Evolutionary conservation across 495 filamentous ascomycete species (phyloP).

Genomic region (Aspergillus homomorphus): DNA sequence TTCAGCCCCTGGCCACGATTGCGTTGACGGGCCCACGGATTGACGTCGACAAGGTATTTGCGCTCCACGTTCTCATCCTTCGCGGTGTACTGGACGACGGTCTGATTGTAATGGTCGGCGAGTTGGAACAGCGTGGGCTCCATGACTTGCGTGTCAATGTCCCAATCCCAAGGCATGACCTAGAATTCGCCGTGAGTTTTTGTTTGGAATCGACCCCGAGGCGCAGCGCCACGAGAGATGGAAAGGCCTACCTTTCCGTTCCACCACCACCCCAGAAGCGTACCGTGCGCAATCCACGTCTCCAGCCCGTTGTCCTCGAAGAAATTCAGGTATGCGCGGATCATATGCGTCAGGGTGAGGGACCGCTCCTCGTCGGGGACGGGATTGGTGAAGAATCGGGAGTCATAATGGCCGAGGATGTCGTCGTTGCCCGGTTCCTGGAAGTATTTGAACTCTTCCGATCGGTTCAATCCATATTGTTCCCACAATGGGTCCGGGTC

Average conservation of each 20-base stretch:
- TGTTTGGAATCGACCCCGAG: background rate
- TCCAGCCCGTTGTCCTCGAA: slow-evolving; percentile 62
- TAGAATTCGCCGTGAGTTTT: slow-evolving; percentile 15
- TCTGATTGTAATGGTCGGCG: slow-evolving; percentile 62
- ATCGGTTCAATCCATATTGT: slow-evolving; percentile 32
- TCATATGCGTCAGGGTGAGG: slow-evolving; percentile 62
- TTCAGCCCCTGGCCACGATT: slow-evolving; percentile 66
- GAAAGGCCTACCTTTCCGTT: slow-evolving; percentile 58
- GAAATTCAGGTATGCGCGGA: slow-evolving; percentile 69
- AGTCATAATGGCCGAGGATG: slow-evolving; percentile 68
- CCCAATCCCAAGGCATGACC: slow-evolving; percentile 85
- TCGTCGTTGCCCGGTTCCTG: slow-evolving; percentile 57
- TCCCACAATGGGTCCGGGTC: slow-evolving; percentile 25
- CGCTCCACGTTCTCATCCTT: slow-evolving; percentile 35
- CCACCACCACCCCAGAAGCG: slow-evolving; percentile 90
- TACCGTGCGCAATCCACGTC: slow-evolving; percentile 88
- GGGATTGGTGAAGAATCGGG: slow-evolving; percentile 58
- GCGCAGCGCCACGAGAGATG: background rate
- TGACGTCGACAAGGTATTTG: slow-evolving; percentile 73
- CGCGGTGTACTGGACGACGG: slow-evolving; percentile 55
- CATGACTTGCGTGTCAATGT: slow-evolving; percentile 80
- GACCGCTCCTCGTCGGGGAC: slow-evolving; percentile 63
- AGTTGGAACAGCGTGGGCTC: slow-evolving; percentile 59
- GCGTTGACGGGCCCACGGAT: slow-evolving; percentile 61
- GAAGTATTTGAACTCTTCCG: slow-evolving; percentile 47